A percentile compares a stretch with the other conserved stretches of the same genome.
Evolutionary conservation across 441 rosid genomes (phyloP).

Genomic region (Erodium moschatum): DNA sequence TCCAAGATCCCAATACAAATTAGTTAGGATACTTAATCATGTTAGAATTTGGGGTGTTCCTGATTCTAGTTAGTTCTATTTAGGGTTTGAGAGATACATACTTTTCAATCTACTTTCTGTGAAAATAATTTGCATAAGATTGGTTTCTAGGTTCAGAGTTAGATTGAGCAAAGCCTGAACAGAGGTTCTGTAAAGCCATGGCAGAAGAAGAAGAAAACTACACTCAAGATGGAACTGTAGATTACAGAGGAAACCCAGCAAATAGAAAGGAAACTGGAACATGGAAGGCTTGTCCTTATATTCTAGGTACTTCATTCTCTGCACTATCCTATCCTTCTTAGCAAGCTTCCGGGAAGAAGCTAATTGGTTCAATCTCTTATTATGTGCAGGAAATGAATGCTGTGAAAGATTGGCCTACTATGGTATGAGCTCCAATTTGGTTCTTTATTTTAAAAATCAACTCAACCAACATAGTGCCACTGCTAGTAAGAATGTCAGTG

Average conservation of each 20-base stretch:
- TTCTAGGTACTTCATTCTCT: constrained; percentile 57
- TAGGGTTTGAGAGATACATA: too few relatives aligned
- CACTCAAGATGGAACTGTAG: constrained; percentile 72
- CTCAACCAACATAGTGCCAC: constrained; percentile 60
- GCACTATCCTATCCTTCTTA: background rate
- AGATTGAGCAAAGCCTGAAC: background rate
- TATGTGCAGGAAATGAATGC: constrained; percentile 59
- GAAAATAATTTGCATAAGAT: too few relatives aligned
- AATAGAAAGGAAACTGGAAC: constrained; percentile 60
- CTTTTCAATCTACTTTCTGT: too few relatives aligned
- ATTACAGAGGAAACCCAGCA: constrained; percentile 59
- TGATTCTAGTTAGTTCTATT: too few relatives aligned
- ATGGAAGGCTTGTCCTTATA: constrained; percentile 87
- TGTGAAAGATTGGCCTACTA: constrained; percentile 95
- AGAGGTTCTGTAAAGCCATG: background rate
- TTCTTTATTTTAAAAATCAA: constrained; percentile 53
- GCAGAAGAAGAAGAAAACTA: constrained; percentile 38
- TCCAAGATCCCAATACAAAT: background rate
- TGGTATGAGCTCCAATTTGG: constrained; percentile 92
- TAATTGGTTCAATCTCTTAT: background rate
- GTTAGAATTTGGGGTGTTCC: too few relatives aligned
- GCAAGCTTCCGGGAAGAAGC: background rate
- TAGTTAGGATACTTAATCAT: too few relatives aligned
- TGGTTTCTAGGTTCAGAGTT: background rate
- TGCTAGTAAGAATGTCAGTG: constrained; percentile 74